Base-by-base conservation (phyloP, 768 basidiomycete species). In the Lactarius vividus region DNA sequence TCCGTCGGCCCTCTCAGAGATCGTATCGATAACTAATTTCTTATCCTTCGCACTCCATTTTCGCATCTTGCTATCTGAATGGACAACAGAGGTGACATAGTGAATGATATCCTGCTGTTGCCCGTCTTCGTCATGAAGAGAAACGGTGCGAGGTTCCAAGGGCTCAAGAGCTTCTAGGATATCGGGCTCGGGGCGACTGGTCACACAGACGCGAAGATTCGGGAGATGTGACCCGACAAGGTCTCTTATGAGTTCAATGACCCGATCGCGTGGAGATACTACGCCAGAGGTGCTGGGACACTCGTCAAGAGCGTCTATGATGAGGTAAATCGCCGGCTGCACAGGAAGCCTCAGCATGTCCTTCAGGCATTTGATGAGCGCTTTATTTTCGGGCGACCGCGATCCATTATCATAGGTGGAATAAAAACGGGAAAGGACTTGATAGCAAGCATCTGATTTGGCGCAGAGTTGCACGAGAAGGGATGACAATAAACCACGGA, bases 271-370 rank as follows among this genome's bases (percentile, higher is more conserved):
- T 15, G 39, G 8, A 18, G 52, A 6, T 5, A 1, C 0, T 3
- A 53, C 3, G 0, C 52, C 60, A 8, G 40, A 57, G 1, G 59
- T 46, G 15, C 18, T 57, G 9, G 62, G 62, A 46, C 62, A 63
- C 31, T 63, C 62, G 13, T 63, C 62, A 1, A 63, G 28, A 7
- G 29, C 62, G 26, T 63, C 62, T 16, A 63, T n/a, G 31, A 63
- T 28, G 1, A 63, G 56, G 15, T 56, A 63, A 0, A 40, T 33
- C 1, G 15, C 9, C 1, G 40, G 52, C n/a, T 44, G 35, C 11
- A 11, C 18, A 10, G 49, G 28, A 7, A 46, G 39, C 2, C 1
- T 0, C 0, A 56, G 20, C 29, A 63, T 57, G 1, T 33, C 10
- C 29, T 31, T 57, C 6, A 57, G 31, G 55, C 62, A 56, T 33